Evolutionary conservation across 163 green algal species (phyloP), one percentile per base, ranked within the genome.

Genomic region (Chlamydomonas reinhardtii): DNA sequence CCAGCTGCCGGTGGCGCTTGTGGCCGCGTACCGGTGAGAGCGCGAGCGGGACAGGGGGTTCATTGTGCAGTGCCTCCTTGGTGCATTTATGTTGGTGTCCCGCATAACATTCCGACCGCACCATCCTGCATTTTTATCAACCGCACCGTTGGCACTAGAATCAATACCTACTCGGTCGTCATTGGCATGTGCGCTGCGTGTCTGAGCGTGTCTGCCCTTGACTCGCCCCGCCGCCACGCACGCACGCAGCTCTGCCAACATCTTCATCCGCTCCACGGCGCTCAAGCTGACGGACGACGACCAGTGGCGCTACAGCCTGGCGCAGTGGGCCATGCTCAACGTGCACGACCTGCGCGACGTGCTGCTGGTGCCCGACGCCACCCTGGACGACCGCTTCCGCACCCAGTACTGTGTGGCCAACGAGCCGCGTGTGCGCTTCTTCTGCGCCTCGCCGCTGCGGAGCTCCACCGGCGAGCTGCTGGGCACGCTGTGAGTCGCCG

Each of bases 211-310:
- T n/a, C n/a, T n/a, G n/a, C n/a, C n/a, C n/a, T n/a, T n/a, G n/a
- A n/a, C 48, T 22, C 48, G 39, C 48, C 48, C 48, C 48, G 5
- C 48, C 6, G 1, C 48, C 48, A 12, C 48, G 19, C 11, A 9
- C 48, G 1, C 48, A 56, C 22, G 20, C 80, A 86, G 80, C 29
- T 87, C 82, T 43, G 61, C 82, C 72, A 82, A 82, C 82, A 87
- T 87, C 72, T 87, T 87, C 39, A 87, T 87, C 39, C 82, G 82
- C 39, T 82, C 71, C 72, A 87, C 82, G 39, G 82, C 82, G 4
- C 62, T 82, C 39, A 59, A 61, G 37, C 72, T 87, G 69, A 87
- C 72, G 29, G 72, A 87, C 39, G 82, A 87, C 61, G 72, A 81
- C 22, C 72, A 68, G 71, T 87, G 82, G 82, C 82, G 82, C 37